Conservation (phyloP, 331 rosid species). For the Rhamnella rubrinervis region DNA sequence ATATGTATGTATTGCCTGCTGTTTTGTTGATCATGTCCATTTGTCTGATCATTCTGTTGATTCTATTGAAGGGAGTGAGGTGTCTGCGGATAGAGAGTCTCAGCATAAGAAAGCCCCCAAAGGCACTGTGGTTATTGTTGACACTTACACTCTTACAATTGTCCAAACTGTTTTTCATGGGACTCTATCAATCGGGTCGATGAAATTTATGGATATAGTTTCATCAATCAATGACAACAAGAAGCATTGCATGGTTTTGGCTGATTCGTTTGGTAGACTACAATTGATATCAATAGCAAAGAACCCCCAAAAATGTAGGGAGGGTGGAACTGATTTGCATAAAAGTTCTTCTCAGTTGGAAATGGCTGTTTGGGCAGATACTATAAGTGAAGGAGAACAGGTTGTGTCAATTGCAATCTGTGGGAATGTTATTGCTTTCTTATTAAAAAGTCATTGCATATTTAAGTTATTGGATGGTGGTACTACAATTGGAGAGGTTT, state of each 20-base stretch:
- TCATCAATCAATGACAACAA: slow-evolving; percentile 45
- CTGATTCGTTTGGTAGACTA: slow-evolving; percentile 67
- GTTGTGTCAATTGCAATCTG: slow-evolving; percentile 46
- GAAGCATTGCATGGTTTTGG: slow-evolving; percentile 59
- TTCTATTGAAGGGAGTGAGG: slow-evolving; percentile 46
- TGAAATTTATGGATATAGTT: slow-evolving; percentile 74
- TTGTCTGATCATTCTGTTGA: slow-evolving; percentile 42
- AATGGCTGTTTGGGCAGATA: slow-evolving; percentile 48
- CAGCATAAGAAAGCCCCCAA: slow-evolving; percentile 57
- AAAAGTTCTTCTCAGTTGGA: slow-evolving; percentile 41
- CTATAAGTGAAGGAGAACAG: slow-evolving; percentile 44
- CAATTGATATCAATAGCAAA: slow-evolving; percentile 53
- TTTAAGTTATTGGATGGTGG: slow-evolving; percentile 56
- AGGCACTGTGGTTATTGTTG: slow-evolving; percentile 70
- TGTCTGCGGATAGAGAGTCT: slow-evolving; percentile 46
- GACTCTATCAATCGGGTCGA: slow-evolving; percentile 60
- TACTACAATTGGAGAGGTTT: slow-evolving; percentile 59
- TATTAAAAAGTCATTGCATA: slow-evolving; percentile 53
- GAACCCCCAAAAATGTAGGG: slow-evolving; percentile 44
- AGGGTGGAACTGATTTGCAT: slow-evolving; percentile 37
- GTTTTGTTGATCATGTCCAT: slow-evolving; percentile 51
- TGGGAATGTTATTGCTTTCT: slow-evolving; percentile 50
- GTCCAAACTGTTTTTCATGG: slow-evolving; percentile 84
- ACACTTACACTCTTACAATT: slow-evolving; percentile 70
- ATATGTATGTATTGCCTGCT: slow-evolving; percentile 79